A percentile compares a stretch with the other conserved stretches of the same genome.
Conservation (phyloP, 2,329 filamentous ascomycete species). For the Aspergillus sp. region DNA sequence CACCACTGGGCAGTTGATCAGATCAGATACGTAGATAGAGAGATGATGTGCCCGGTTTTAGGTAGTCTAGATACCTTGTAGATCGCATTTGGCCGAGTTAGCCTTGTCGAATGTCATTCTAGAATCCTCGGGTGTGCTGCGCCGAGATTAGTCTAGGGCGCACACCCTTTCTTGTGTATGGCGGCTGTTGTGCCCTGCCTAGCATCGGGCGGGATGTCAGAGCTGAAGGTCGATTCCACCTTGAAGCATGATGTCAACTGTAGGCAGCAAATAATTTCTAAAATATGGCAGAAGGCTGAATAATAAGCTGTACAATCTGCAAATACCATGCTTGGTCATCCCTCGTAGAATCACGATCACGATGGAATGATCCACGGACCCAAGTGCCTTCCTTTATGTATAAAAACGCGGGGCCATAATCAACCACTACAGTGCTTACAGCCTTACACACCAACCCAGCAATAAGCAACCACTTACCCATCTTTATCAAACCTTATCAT, state of each 20-base stretch:
- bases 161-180: too few species aligned
- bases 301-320: too few species aligned
- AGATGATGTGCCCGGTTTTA: background rate
- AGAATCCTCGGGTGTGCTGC: slow-evolving; percentile 3
- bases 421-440: background rate
- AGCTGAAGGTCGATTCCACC: too few species aligned
- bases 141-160: background rate
- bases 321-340: too few species aligned
- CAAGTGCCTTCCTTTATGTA: too few species aligned
- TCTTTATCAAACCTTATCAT: background rate
- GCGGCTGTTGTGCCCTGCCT: too few species aligned
- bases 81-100: background rate
- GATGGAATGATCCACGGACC: too few species aligned
- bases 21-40: background rate
- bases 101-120: slow-evolving; percentile 7
- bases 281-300: too few species aligned
- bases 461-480: background rate
- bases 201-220: too few species aligned
- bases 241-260: too few species aligned
- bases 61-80: background rate
- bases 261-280: too few species aligned
- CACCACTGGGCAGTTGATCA: background rate
- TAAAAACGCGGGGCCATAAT: background rate
- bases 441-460: background rate
- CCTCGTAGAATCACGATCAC: too few species aligned